A percentile compares a stretch with the other conserved stretches of the same genome.
Evolutionary conservation across 176 grass and related monocot genomes (phyloP).

Genomic region (Oryza longistaminata): DNA sequence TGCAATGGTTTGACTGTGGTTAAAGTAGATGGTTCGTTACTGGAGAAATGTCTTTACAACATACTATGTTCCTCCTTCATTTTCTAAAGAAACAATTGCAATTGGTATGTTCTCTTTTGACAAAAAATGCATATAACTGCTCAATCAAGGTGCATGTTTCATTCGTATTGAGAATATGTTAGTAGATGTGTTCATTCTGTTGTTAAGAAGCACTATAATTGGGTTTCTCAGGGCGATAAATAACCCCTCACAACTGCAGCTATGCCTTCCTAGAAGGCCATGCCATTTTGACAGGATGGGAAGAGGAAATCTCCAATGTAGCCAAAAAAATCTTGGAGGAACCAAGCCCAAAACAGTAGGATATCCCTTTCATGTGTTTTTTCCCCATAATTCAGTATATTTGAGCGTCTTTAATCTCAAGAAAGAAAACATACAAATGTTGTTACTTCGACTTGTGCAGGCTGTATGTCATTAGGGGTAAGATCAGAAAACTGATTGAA

Average conservation of each 20-base stretch:
- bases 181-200: background rate
- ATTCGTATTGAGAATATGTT: background rate
- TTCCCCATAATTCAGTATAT: background rate
- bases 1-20: background rate
- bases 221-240: slow-evolving; percentile 1
- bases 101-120: background rate
- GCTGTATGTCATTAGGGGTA: slow-evolving; percentile 51
- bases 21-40: background rate
- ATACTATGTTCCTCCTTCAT: background rate
- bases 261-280: slow-evolving; percentile 52
- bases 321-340: slow-evolving; percentile 66
- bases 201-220: background rate
- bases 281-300: slow-evolving; percentile 67
- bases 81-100: slow-evolving; percentile 9
- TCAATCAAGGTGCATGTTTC: background rate
- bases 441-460: slow-evolving; percentile 26
- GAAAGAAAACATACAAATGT: background rate
- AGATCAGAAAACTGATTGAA: slow-evolving; percentile 66
- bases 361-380: background rate
- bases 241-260: slow-evolving; percentile 38
- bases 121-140: background rate
- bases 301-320: slow-evolving; percentile 63
- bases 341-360: slow-evolving; percentile 67
- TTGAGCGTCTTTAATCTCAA: background rate
- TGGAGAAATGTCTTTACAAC: background rate